Evolutionary conservation across 2,329 filamentous ascomycete species (phyloP).

Genomic region (Verticillium tricorpus): DNA sequence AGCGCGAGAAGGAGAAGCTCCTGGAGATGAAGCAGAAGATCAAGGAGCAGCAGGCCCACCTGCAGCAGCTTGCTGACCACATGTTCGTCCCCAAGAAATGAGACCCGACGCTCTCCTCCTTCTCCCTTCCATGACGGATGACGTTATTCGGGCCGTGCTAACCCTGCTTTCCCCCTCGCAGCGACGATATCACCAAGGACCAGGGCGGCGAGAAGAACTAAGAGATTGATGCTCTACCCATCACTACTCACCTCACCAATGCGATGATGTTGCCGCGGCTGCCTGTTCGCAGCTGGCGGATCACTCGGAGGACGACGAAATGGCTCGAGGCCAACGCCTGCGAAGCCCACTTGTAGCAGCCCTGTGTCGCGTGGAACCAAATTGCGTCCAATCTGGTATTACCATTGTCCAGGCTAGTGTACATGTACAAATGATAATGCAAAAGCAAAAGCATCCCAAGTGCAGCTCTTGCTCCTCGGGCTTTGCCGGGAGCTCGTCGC

Average conservation of each 20-base stretch:
- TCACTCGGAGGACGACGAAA: background rate
- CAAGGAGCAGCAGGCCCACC: constrained; percentile 72
- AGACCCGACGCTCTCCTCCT: background rate
- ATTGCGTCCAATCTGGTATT: constrained; percentile 4
- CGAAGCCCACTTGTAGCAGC: background rate
- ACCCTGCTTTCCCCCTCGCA: constrained; percentile 27
- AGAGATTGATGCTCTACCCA: constrained; percentile 8
- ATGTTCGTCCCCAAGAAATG: constrained; percentile 55
- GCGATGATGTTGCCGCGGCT: background rate
- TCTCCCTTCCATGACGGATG: background rate
- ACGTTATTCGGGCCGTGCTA: background rate
- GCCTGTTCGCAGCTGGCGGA: background rate
- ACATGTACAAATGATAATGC: constrained; percentile 27
- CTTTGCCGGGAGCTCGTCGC: background rate
- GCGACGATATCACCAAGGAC: constrained; percentile 71
- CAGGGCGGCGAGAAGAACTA: constrained; percentile 66
- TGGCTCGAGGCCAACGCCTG: too few species aligned
- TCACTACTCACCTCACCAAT: background rate
- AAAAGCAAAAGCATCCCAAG: constrained; percentile 4
- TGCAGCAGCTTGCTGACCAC: constrained; percentile 80
- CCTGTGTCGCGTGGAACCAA: background rate
- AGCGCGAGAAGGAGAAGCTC: constrained; percentile 91
- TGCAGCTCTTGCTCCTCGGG: background rate
- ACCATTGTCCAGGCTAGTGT: constrained; percentile 28
- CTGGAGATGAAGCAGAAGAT: constrained; percentile 69